Evolutionary conservation across 1,284 basidiomycete genomes (phyloP).

Genomic region (Tilletia indica): DNA sequence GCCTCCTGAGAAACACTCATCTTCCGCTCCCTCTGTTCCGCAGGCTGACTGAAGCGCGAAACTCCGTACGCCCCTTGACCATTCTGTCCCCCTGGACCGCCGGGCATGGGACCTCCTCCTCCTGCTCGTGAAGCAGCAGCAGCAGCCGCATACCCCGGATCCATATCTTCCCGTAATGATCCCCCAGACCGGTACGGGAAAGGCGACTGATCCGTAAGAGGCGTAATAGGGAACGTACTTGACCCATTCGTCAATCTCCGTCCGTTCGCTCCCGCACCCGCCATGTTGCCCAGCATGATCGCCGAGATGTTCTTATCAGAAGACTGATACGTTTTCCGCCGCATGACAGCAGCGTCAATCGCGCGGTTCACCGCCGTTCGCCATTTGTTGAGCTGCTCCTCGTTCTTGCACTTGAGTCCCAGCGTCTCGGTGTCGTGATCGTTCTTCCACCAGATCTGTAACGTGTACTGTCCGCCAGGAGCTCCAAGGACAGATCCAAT

Average conservation of each 20-base stretch:
- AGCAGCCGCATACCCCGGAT: conserved; percentile 2
- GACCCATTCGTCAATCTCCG: conserved; percentile 34
- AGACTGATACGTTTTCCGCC: conserved; percentile 22
- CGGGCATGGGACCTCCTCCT: not conserved
- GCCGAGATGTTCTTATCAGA: conserved; percentile 21
- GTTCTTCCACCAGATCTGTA: conserved; percentile 90
- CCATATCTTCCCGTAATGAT: conserved; percentile 9
- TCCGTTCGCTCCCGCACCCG: conserved; percentile 39
- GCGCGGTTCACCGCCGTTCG: conserved; percentile 81
- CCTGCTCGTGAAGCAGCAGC: not conserved
- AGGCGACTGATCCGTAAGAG: conserved; percentile 37
- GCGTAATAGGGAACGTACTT: conserved; percentile 47
- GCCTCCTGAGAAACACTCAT: conserved; percentile 29
- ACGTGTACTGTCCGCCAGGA: conserved; percentile 52
- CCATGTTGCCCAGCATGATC: conserved; percentile 34
- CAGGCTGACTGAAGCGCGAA: conserved; percentile 30
- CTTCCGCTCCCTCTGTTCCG: conserved; percentile 38
- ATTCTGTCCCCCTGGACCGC: not conserved
- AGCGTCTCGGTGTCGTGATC: conserved; percentile 88
- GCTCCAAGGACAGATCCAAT: conserved; percentile 22
- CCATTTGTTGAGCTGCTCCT: conserved; percentile 92
- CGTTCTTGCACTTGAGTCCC: conserved; percentile 84
- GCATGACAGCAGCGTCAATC: conserved; percentile 63
- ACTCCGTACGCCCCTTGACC: not conserved
- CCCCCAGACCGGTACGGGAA: conserved; percentile 19